Evolutionary conservation across 2,329 filamentous ascomycete species (phyloP).

Genomic region (Purpureocillium takamizusanense): DNA sequence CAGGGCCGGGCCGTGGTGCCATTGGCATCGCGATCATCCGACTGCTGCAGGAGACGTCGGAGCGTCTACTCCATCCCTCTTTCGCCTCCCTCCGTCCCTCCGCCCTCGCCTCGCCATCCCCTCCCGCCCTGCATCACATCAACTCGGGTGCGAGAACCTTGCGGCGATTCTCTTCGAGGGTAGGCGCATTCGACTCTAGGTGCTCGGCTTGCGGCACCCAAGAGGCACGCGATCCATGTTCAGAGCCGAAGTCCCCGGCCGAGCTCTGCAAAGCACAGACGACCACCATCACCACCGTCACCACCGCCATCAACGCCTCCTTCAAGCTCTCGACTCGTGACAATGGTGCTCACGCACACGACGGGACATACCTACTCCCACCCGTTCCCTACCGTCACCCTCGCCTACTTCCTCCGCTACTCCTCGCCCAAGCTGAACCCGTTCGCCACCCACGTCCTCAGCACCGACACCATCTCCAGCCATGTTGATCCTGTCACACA

Average conservation of each 20-base stretch:
- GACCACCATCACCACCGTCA: slow-evolving; percentile 4
- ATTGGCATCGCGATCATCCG: slow-evolving; percentile 10
- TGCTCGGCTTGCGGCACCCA: slow-evolving; percentile 4
- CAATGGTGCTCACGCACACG: slow-evolving; percentile 55
- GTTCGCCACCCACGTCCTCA: slow-evolving; percentile 73
- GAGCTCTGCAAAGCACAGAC: slow-evolving; percentile 8
- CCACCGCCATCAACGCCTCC: slow-evolving; percentile 6
- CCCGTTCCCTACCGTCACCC: slow-evolving; percentile 74
- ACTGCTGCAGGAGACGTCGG: slow-evolving; percentile 9
- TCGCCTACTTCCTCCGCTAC: slow-evolving; percentile 85
- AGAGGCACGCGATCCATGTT: slow-evolving; percentile 11
- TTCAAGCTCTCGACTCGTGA: slow-evolving; percentile 15
- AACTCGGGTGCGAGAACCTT: too few relatives aligned
- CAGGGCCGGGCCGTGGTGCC: slow-evolving; percentile 6
- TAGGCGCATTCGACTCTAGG: not conserved
- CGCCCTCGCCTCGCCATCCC: slow-evolving; percentile 1
- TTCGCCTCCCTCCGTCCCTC: slow-evolving; percentile 1
- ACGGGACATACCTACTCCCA: slow-evolving; percentile 69
- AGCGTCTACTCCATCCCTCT: slow-evolving; percentile 3
- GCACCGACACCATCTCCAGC: slow-evolving; percentile 72
- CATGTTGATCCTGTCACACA: slow-evolving; percentile 65
- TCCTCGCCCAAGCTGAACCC: slow-evolving; percentile 63
- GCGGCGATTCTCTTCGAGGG: too few relatives aligned
- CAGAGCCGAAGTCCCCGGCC: slow-evolving; percentile 11
- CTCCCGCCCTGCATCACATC: slow-evolving; percentile 2